A percentile compares a stretch with the other conserved stretches of the same genome.
These are phyloP conservation scores for Leishmania aethiopica DNA, from an alignment of 208 protist genomes.

Conservation along the genomic window DNA sequence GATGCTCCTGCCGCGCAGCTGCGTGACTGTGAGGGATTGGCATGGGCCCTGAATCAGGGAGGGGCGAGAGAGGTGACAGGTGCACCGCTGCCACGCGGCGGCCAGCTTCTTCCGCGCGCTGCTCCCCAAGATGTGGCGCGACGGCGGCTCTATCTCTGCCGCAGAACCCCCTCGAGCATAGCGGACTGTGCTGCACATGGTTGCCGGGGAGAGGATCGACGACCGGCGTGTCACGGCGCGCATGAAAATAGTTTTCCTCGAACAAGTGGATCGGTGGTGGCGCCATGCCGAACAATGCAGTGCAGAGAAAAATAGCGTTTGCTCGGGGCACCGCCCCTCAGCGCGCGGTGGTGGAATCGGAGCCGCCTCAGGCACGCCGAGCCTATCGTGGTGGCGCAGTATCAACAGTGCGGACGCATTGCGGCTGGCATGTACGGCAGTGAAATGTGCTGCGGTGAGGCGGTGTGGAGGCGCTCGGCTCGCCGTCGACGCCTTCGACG, in stretches of 20 bases:
- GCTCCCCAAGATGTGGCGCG: not conserved
- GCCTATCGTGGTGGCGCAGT: conserved; percentile 40
- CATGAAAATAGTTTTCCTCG: conserved; percentile 56
- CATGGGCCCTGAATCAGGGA: not conserved
- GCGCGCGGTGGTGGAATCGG: conserved; percentile 47
- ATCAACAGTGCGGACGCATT: conserved; percentile 30
- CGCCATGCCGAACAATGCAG: conserved; percentile 49
- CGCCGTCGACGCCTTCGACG: conserved; percentile 30
- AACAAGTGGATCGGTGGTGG: conserved; percentile 72
- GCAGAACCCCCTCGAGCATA: not conserved
- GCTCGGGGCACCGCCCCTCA: conserved; percentile 52
- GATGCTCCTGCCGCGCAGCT: conserved; percentile 35
- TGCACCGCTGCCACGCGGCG: not conserved
- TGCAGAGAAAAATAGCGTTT: conserved; percentile 86
- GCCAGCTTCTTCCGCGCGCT: not conserved
- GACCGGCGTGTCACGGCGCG: conserved; percentile 36
- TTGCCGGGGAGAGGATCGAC: conserved; percentile 48
- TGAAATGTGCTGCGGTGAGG: conserved; percentile 33
- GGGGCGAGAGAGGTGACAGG: not conserved
- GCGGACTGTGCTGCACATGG: conserved; percentile 16
- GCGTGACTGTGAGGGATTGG: conserved; percentile 5
- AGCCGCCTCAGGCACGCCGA: conserved; percentile 44
- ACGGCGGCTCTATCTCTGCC: not conserved
- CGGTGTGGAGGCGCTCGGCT: conserved; percentile 24
- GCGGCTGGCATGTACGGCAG: conserved; percentile 45